Evolutionary conservation across 2,329 filamentous ascomycete species (phyloP).

Genomic region (Diplodia mutila): DNA sequence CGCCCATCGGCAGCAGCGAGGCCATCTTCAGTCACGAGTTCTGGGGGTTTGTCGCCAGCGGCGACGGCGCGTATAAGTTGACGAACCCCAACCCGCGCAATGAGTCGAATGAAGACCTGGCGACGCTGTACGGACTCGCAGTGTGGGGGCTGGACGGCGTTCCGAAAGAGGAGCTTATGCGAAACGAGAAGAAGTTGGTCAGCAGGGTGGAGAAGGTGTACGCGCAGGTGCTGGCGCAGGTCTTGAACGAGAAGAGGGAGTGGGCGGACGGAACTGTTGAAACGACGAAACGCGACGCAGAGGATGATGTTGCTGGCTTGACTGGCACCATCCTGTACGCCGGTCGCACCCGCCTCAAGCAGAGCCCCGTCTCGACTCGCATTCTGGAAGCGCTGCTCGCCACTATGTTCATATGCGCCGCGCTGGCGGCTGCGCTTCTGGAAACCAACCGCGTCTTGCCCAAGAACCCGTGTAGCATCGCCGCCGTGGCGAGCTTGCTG

Average conservation of each 20-base stretch:
- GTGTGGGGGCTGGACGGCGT: neutral
- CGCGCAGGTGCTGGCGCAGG: neutral
- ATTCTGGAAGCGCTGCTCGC: neutral
- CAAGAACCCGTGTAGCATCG: slow-evolving; percentile 3
- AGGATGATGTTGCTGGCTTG: neutral
- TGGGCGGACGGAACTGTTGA: too few relatives aligned
- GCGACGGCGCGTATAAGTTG: neutral
- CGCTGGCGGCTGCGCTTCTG: neutral
- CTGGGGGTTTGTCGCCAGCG: neutral
- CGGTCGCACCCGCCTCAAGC: neutral
- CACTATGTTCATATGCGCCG: neutral
- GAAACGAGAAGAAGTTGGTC: neutral
- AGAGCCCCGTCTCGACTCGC: neutral
- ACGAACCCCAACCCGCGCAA: neutral
- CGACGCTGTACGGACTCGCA: neutral
- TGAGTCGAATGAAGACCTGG: neutral
- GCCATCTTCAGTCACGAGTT: neutral
- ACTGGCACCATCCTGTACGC: neutral
- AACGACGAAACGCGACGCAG: neutral
- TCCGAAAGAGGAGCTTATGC: neutral
- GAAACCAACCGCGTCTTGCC: neutral
- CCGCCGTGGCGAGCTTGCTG: neutral
- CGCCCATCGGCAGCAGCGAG: neutral
- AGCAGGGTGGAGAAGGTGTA: neutral
- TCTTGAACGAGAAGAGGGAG: neutral